Conservation (phyloP, 345 rosid genomes). For the Bretschneidera sinensis region DNA sequence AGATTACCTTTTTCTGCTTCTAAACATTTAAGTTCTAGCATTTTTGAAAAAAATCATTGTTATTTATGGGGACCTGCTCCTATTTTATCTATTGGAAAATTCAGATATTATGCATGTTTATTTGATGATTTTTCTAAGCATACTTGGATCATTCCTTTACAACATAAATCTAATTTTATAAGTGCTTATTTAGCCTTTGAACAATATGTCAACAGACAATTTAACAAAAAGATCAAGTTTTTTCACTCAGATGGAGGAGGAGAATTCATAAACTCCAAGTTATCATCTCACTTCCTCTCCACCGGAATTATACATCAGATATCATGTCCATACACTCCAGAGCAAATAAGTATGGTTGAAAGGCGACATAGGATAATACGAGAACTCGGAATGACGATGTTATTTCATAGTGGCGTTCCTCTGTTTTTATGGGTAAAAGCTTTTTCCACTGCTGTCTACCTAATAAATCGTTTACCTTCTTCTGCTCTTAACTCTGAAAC, state of each 20-base stretch:
- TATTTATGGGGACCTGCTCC: conserved; percentile 4
- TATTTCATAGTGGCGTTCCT: not conserved
- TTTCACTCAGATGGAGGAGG: conserved; percentile 9
- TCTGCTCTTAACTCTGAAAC: not conserved
- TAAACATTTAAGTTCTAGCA: too few relatives aligned
- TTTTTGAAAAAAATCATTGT: too few relatives aligned
- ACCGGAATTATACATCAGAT: conserved; percentile 1
- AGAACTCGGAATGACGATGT: not conserved
- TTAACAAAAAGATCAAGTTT: not conserved
- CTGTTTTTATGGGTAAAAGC: not conserved
- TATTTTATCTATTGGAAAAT: conserved; percentile 4
- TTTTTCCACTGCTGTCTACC: not conserved
- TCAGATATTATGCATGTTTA: too few relatives aligned
- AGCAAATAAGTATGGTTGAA: not conserved
- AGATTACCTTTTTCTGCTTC: not conserved
- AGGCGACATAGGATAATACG: not conserved
- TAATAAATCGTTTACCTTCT: not conserved
- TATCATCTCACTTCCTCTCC: not conserved
- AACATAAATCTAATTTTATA: not conserved
- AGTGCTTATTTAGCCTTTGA: not conserved
- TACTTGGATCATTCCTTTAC: conserved; percentile 6
- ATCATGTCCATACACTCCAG: too few relatives aligned
- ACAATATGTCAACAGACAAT: too few relatives aligned
- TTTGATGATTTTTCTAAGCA: conserved; percentile 1
- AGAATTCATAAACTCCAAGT: not conserved